Evolutionary conservation across 225 moss, liverwort and hornwort species (phyloP), one percentile per base, ranked within the genome.

Genomic region (Sphagnum contortum): DNA sequence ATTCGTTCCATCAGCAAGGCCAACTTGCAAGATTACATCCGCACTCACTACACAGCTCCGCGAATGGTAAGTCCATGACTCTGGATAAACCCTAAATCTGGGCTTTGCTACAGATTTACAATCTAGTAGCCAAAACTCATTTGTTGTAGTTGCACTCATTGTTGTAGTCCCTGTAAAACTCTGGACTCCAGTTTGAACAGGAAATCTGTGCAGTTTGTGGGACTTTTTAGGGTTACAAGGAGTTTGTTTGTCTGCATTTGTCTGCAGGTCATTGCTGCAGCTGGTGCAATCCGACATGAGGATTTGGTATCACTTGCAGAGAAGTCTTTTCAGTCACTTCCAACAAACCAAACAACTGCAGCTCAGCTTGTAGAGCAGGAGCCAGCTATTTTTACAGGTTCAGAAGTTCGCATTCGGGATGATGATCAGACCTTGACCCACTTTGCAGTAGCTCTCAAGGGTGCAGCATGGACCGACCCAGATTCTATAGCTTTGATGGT

Each of bases 391-490:
- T 90, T 90, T 55, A 90, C 85, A 51, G 90, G 87, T 54, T 85
- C 87, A 46, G 85, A 90, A 80, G 89, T 88, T 69, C 84, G 85
- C 46, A 63, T 90, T 55, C 73, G 78, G 48, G 85, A 85, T 67
- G 90, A 90, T 64, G 90, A 83, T 76, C 79, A 66, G 64, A 72
- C 80, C 12, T 58, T 87, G 46, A 76, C 76, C 49, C 80, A 80
- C 64, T 80, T 90, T 71, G 80, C 90, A n/a, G 73, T 90, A 67
- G 87, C 90, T 44, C 71, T 90, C 56, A 77, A 90, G 76, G 87
- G 90, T 62, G 90, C 90, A 48, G 74, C 82, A 10, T 90, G 90
- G 90, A 85, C 90, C 46, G 87, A 90, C 70, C 74, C 87, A 66
- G 90, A 90, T 71, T 85, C 85, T 48, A 76, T 87, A 46, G 72